Percentiles rank a stretch among this genome's conserved stretches.
Evolutionary conservation across 2,329 filamentous ascomycete species (phyloP).

Genomic region (Purpureocillium lavendulum): DNA sequence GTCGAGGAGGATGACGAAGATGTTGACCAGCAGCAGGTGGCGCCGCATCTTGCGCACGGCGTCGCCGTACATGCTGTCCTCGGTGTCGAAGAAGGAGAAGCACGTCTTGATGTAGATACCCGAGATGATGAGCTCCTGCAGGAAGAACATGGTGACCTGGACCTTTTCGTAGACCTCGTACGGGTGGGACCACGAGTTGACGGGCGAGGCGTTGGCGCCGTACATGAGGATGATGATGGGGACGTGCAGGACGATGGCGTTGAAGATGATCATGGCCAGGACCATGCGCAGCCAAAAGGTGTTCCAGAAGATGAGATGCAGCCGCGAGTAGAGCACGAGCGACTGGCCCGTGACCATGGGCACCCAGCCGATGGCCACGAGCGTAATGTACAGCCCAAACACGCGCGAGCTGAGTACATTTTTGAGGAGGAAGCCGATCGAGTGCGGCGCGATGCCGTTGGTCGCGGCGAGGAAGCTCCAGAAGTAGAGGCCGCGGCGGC

Average conservation of each 20-base stretch:
- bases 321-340: conserved; percentile 51
- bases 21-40: conserved; percentile 33
- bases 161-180: conserved; percentile 41
- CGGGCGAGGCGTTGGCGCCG: conserved; percentile 29
- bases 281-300: conserved; percentile 36
- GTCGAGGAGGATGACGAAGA: conserved; percentile 31
- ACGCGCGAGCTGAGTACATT: conserved; percentile 13
- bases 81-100: conserved; percentile 33
- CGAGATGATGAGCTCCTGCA: conserved; percentile 44
- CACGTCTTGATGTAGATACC: conserved; percentile 42
- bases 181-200: conserved; percentile 6
- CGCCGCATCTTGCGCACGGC: conserved; percentile 10
- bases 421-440: conserved; percentile 38
- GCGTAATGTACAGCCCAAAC: conserved; percentile 9
- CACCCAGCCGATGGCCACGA: conserved; percentile 17
- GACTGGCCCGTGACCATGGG: conserved; percentile 52
- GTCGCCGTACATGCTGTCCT: conserved; percentile 16
- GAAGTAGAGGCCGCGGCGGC: conserved; percentile 24
- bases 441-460: conserved; percentile 23
- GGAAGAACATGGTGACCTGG: conserved; percentile 44
- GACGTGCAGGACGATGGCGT: conserved; percentile 43
- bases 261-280: conserved; percentile 47
- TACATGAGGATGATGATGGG: conserved; percentile 47
- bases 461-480: conserved; percentile 27
- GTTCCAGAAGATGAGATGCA: conserved; percentile 49